Base-by-base conservation (phyloP, 805 yeast genomes). In the Kregervanrija pseudodelftensis region DNA sequence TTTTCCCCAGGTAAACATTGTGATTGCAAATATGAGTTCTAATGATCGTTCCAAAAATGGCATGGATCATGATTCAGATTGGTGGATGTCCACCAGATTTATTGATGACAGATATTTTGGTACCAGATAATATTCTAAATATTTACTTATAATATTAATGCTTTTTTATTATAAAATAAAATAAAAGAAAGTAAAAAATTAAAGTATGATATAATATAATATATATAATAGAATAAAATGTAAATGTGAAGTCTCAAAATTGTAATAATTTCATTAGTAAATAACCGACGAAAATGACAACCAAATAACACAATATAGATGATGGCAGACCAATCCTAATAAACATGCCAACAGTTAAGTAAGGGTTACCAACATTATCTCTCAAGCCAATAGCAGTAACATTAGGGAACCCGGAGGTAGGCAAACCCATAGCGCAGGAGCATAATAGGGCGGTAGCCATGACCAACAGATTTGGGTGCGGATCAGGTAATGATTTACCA, bases 391-490 rank as follows among this genome's bases (percentile, higher is more conserved):
- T 88, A 0, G 98, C 99, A 0, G 98, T 89, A 33, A 93, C 96
- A 57, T 93, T 93, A 4, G 99, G 99, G 71, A 93, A 91, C 0
- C 99, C 98, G 2, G 95, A 85, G 0, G 98, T 93, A 30, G 99
- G 98, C 43, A 93, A 69, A 1, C 96, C 98, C 98, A 93, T 93
- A 2, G 98, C 99, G 33, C 85, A 82, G 0, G 98, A 91, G 57
- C 97, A 87, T 49, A 93, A 68, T 49, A 78, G 63, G 2, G 80
- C 81, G 44, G 77, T 70, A 11, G 71, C 69, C 80, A 78, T 75
- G 39, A 93, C 83, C 53, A 93, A 68, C 39, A 91, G 59, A 50
- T 89, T 74, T 33, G 98, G 95, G 64, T 87, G 97, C 13, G 95
- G 93, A 30, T 78, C 79, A 2, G 79, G 72, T 61, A 85, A 62